Base-by-base conservation (phyloP, 1,284 basidiomycete genomes). In the Cryptococcus sp. region DNA sequence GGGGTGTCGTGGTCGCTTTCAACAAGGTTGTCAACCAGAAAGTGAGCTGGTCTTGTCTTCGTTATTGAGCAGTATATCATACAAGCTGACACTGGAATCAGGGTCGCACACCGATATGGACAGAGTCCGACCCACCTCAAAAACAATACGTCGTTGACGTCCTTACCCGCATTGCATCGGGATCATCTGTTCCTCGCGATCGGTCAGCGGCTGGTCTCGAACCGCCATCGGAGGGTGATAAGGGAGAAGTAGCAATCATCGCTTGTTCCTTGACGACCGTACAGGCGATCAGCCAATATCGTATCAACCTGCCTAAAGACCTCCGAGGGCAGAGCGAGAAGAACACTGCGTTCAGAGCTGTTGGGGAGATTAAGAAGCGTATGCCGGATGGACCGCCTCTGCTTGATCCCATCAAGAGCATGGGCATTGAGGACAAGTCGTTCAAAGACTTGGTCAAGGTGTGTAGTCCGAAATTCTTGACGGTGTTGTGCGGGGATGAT, bases 391-490 rank as follows among this genome's bases (percentile, higher is more conserved):
- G 92, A 1, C 86, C 98, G 48, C 83, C 90, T 0, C 80, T 95
- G 6, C 82, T 99, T 7, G 96, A 99, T 75, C 96, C 96, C 0
- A 83, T 98, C 54, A 84, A 91, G 70, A 93, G 98, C 77, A 95
- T 99, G 93, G 89, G 88, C 27, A 97, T 99, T 75, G 90, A 89
- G 63, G 96, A 99, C 72, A 90, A 92, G 42, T 90, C 89, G 62
- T 99, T 99, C 81, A 86, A 87, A 71, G 87, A 88, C 56, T 84
- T 99, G 3, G 84, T 95, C 55, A 85, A 90, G 79, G 91, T 91
- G 54, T 53, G 77, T 67, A 70, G 50, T 22, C 4, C 22, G 15
- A 7, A n/a, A n/a, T 46, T 3, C 0, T 16, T 17, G 31, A 35
- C 31, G 31, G 31, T 35, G 31, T 2, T 35, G 31, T 35, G 3